Evolutionary conservation across 1,284 basidiomycete genomes (phyloP), one percentile per base, ranked within the genome.

Genomic region (Chalciporus sp.): DNA sequence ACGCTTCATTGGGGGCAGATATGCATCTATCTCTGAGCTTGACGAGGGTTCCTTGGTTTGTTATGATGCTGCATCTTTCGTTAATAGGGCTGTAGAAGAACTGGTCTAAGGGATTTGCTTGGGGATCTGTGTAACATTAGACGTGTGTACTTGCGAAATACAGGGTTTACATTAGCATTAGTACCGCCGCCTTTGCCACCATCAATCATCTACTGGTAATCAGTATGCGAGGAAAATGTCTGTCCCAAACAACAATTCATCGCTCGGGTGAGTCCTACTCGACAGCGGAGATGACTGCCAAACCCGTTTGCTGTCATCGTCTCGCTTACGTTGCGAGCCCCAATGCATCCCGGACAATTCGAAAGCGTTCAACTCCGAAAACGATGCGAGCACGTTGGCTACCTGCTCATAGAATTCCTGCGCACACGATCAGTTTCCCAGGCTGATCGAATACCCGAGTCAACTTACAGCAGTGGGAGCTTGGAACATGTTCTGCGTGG

Each of bases 301-400:
- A 9, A 77, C 70, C 23, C 74, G 72, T 52, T 66, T 74, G 42
- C 61, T 57, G 7, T 61, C 59, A 16, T 74, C 71, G 51, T 74
- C 69, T 33, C 64, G 58, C 59, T 75, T 74, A 44, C 68, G 73
- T 17, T 72, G 72, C 4, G 79, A 78, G 31, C 72, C 76, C 86
- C 87, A 90, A 58, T 86, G 85, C 71, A 89, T 82, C 33, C 88
- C 87, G 42, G 79, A 85, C 33, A 90, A 78, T 64, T 90, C 87
- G 64, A 90, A 88, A 41, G 79, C 78, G 55, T 76, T 71, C 27
- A 90, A 75, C 48, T 78, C 69, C 19, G 79, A 74, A 56, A 90
- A 76, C 4, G 76, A 76, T n/a, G 76, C 73, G 57, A 90, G 76
- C 11, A 75, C 74, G 33, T 72, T 71, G 48, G 85, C 79, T 45